These are phyloP conservation scores for Aspergillus ochraceoroseus DNA, from an alignment of 2,329 filamentous ascomycete species.

Conservation along the genomic window DNA sequence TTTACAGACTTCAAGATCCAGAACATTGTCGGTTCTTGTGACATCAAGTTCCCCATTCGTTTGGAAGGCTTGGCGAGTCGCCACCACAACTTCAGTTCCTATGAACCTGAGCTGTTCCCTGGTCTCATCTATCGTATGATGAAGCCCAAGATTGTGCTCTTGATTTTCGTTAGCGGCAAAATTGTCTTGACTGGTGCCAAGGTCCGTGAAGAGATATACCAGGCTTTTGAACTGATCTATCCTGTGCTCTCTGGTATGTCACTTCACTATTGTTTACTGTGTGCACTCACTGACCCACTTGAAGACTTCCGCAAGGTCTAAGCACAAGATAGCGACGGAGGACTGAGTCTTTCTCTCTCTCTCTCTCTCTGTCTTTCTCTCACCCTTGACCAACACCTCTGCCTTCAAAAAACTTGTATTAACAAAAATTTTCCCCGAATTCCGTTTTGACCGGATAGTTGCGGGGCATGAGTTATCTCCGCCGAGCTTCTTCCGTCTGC, in stretches of 20 bases:
- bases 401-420: conserved; percentile 27
- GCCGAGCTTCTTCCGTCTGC: conserved; percentile 17
- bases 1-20: conserved; percentile 99
- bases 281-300: conserved; percentile 7
- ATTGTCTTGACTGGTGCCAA: conserved; percentile 97
- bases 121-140: conserved; percentile 99
- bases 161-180: conserved; percentile 98
- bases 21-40: conserved; percentile 97
- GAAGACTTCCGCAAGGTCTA: conserved; percentile 61
- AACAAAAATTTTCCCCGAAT: conserved; percentile 25
- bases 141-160: conserved; percentile 96
- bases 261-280: neutral
- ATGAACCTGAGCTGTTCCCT: conserved; percentile 96
- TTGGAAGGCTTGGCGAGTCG: conserved; percentile 91
- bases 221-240: conserved; percentile 95
- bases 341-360: conserved; percentile 18
- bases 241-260: conserved; percentile 79
- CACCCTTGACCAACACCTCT: no score
- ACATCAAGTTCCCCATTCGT: conserved; percentile 98
- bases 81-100: conserved; percentile 99
- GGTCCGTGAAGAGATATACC: conserved; percentile 95
- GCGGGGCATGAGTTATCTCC: conserved; percentile 17
- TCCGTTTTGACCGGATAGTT: conserved; percentile 15
- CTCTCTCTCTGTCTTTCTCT: conserved; percentile 10
- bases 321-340: conserved; percentile 20